Percentiles rank a stretch among this genome's conserved stretches.
These are phyloP conservation scores for Entomortierella chlamydospora DNA, from an alignment of 192 early-diverging fungal genomes.

Conservation along the genomic window DNA sequence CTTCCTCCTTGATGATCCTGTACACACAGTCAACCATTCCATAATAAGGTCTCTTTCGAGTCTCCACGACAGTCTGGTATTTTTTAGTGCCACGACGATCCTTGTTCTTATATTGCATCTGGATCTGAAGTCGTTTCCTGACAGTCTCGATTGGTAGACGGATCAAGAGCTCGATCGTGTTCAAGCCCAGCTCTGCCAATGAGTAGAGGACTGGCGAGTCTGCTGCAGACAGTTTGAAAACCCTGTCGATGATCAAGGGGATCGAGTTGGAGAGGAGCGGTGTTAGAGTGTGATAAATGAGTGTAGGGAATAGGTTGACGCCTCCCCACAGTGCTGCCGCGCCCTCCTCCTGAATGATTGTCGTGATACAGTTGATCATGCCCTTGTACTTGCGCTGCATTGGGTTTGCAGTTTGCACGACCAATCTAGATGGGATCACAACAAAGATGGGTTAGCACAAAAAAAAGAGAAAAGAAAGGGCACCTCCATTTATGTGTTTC, in stretches of 20 bases:
- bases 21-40: conserved; percentile 79
- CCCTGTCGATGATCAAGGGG: conserved; percentile 74
- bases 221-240: conserved; percentile 69
- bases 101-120: conserved; percentile 58
- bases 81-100: conserved; percentile 54
- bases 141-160: conserved; percentile 91
- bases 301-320: conserved; percentile 79
- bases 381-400: conserved; percentile 87
- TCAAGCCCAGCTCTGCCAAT: conserved; percentile 72
- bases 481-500: background rate
- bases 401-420: conserved; percentile 87
- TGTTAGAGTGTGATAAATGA: conserved; percentile 83
- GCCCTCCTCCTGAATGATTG: conserved; percentile 84
- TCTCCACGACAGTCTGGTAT: conserved; percentile 73
- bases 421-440: conserved; percentile 62
- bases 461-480: no score
- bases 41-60: conserved; percentile 77
- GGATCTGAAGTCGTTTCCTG: conserved; percentile 86
- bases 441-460: background rate
- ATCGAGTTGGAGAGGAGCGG: conserved; percentile 79
- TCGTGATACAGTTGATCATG: conserved; percentile 78
- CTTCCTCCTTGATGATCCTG: conserved; percentile 82
- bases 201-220: conserved; percentile 79
- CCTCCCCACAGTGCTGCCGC: conserved; percentile 73
- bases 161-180: conserved; percentile 80